Percentiles rank a stretch among this genome's conserved stretches.
phyloP scores from a whole-genome alignment of 192 early-diverging fungal species.

The Umbelopsis vinacea region DNA sequence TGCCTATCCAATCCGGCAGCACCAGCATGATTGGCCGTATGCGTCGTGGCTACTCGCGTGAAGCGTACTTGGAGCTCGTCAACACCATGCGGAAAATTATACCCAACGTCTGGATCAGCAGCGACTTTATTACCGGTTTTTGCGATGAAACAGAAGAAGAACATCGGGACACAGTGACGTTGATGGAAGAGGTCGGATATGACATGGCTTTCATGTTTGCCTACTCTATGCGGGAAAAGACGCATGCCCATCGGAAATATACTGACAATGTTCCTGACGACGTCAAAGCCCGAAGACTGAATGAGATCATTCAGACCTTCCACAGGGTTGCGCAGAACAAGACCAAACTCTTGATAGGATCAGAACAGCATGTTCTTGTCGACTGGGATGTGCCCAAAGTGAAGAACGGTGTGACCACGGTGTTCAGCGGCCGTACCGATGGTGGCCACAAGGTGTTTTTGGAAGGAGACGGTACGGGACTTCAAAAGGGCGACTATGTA shows the following conservation, averaged over 20 bases:
- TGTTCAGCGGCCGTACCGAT: constrained; percentile 63
- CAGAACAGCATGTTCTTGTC: constrained; percentile 58
- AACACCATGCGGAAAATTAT: constrained; percentile 67
- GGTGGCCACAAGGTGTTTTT: constrained; percentile 72
- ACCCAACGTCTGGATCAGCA: constrained; percentile 74
- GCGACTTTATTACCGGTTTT: constrained; percentile 77
- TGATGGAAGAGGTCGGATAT: constrained; percentile 70
- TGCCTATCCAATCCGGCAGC: constrained; percentile 77
- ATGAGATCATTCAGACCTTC: constrained; percentile 70
- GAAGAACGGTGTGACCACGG: constrained; percentile 42
- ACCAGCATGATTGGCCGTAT: constrained; percentile 68
- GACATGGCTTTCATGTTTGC: constrained; percentile 84
- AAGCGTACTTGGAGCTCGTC: constrained; percentile 71
- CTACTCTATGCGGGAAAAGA: constrained; percentile 77
- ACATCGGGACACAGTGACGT: constrained; percentile 66
- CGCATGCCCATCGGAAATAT: constrained; percentile 71
- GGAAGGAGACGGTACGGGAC: constrained; percentile 27
- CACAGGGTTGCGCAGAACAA: constrained; percentile 57
- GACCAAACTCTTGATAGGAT: constrained; percentile 56
- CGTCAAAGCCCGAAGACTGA: constrained; percentile 62
- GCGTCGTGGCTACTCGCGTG: constrained; percentile 76
- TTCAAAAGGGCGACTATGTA: constrained; percentile 38
- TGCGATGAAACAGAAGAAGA: constrained; percentile 80
- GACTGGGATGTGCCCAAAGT: constrained; percentile 50
- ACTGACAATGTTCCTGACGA: constrained; percentile 69